Evolutionary conservation across 345 rosid genomes (phyloP).

Genomic region (Syzygium oleosum): DNA sequence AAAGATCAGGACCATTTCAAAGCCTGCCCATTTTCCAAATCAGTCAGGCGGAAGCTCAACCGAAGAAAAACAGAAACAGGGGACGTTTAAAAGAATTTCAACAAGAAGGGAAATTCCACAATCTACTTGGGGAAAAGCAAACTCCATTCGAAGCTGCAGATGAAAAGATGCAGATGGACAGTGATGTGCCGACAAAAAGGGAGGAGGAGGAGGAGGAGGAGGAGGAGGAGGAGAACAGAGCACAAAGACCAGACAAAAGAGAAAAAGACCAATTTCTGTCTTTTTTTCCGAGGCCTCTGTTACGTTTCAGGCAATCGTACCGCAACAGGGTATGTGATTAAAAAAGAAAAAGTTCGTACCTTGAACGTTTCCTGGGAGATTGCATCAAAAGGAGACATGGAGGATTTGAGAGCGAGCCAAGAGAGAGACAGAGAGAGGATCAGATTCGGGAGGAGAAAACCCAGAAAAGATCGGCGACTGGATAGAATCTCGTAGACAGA

Average conservation of each 20-base stretch:
- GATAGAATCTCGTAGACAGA: conserved; percentile 20
- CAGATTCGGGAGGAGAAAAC: conserved; percentile 12
- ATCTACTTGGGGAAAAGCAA: not conserved
- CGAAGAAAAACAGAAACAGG: not conserved
- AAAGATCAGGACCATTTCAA: not conserved
- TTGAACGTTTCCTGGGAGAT: conserved; percentile 37
- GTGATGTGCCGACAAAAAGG: not conserved
- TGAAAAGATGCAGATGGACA: not conserved
- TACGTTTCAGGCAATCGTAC: not conserved
- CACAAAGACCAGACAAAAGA: not conserved
- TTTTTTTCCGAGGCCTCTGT: not conserved
- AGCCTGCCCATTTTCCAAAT: not conserved
- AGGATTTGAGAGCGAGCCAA: not conserved
- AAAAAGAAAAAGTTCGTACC: conserved; percentile 15
- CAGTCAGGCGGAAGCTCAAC: not conserved
- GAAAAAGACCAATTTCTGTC: not conserved
- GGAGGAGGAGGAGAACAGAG: not conserved
- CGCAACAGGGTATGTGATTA: not conserved
- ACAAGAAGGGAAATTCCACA: not conserved
- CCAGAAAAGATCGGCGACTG: conserved; percentile 23
- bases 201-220: not conserved
- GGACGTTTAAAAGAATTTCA: not conserved
- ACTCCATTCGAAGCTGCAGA: not conserved
- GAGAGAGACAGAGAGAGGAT: conserved; percentile 7
- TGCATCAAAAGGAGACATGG: conserved; percentile 5